A percentile compares a stretch with the other conserved stretches of the same genome.
Evolutionary conservation across 202 grass and related monocot genomes (phyloP).

Genomic region (Panicum virgatum): DNA sequence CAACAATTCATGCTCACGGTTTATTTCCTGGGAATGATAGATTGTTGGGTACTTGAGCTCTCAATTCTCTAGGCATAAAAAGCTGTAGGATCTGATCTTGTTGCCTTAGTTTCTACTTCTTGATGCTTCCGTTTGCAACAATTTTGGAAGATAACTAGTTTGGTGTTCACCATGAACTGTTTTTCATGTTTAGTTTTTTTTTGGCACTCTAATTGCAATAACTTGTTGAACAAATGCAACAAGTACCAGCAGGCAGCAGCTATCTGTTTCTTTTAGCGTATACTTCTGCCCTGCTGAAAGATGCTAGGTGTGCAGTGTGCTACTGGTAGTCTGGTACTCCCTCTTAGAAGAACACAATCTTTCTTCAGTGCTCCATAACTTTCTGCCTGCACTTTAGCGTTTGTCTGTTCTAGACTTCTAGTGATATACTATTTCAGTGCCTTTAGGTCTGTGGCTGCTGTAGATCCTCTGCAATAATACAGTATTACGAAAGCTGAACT

Average conservation of each 20-base stretch:
- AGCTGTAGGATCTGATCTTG: slow-evolving; percentile 6
- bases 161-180: slow-evolving; percentile 2
- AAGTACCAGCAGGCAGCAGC: background rate
- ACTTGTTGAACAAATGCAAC: slow-evolving; percentile 31
- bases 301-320: background rate
- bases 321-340: background rate
- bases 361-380: slow-evolving; percentile 25
- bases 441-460: background rate
- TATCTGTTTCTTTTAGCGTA: slow-evolving; percentile 4
- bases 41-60: background rate
- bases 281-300: slow-evolving; percentile 3
- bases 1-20: background rate
- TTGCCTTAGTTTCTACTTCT: background rate
- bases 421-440: background rate
- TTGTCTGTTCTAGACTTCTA: background rate
- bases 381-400: slow-evolving; percentile 8
- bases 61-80: background rate
- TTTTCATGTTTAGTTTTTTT: slow-evolving; percentile 13
- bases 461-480: background rate
- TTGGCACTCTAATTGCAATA: background rate
- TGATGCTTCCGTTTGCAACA: background rate
- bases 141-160: background rate
- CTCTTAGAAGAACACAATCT: background rate
- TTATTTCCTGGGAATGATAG: background rate
- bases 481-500: background rate